Percentiles rank a stretch among this genome's conserved stretches.
Conservation (phyloP, 768 basidiomycete genomes). For the Lactarius trivialis region DNA sequence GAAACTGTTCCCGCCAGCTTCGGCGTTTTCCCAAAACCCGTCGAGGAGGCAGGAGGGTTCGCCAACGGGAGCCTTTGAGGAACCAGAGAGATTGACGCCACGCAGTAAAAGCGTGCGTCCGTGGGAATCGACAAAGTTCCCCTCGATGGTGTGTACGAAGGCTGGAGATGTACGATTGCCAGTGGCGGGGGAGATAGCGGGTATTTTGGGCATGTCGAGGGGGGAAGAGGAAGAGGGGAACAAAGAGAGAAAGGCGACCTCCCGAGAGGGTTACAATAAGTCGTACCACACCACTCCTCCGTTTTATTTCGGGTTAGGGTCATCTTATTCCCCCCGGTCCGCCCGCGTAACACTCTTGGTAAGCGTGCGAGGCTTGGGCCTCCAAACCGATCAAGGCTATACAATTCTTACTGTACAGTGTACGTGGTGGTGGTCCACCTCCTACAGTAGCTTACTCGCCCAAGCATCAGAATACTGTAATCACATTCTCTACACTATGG, state of each 20-base stretch:
- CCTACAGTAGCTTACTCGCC: not conserved
- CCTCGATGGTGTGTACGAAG: conserved; percentile 60
- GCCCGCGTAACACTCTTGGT: not conserved
- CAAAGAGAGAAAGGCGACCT: not conserved
- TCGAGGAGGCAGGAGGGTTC: conserved; percentile 62
- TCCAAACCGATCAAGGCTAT: too few species aligned
- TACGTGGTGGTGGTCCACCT: too few species aligned
- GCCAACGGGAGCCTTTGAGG: conserved; percentile 75
- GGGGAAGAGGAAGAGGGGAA: conserved; percentile 2
- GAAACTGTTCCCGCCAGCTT: conserved; percentile 64
- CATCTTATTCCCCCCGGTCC: not conserved
- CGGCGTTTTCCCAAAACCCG: conserved; percentile 77
- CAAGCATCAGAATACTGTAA: not conserved
- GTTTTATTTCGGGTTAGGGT: conserved; percentile 16
- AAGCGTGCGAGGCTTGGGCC: too few species aligned
- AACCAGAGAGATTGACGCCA: conserved; percentile 92
- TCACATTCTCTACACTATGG: not conserved
- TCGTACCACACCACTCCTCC: conserved; percentile 17
- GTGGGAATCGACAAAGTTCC: conserved; percentile 64
- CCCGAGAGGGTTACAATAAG: conserved; percentile 2
- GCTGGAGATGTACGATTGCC: conserved; percentile 40
- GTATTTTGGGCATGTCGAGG: conserved; percentile 45
- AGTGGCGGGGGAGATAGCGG: conserved; percentile 53
- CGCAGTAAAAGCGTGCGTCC: conserved; percentile 79
- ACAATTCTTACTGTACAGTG: too few species aligned